phyloP scores from a whole-genome alignment of 306 rosid genomes.

The Rosa persica region DNA sequence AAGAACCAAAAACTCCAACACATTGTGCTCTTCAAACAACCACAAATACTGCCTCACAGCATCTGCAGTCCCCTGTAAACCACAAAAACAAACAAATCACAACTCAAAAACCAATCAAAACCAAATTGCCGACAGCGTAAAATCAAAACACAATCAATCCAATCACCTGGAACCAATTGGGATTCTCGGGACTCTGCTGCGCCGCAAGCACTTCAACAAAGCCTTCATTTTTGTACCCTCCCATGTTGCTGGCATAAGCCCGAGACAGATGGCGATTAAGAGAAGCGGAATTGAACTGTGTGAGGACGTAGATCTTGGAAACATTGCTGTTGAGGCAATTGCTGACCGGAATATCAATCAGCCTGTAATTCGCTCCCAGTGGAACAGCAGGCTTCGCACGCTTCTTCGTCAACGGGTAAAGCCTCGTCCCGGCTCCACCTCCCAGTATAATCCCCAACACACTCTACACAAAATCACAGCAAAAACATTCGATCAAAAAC shows the following conservation, averaged over 20 bases:
- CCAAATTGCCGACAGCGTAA: neutral
- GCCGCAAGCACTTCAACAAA: constrained; percentile 99
- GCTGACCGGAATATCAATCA: constrained; percentile 96
- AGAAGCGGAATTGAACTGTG: constrained; percentile 97
- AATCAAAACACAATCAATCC: neutral
- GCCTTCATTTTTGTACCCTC: constrained; percentile 94
- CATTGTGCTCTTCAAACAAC: constrained; percentile 96
- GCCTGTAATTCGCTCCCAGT: constrained; percentile 93
- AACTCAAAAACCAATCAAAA: neutral
- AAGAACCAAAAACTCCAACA: constrained; percentile 81
- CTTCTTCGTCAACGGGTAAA: constrained; percentile 95
- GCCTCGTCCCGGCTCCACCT: constrained; percentile 97
- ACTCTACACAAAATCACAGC: constrained; percentile 52
- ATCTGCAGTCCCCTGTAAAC: constrained; percentile 86
- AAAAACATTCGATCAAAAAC: constrained; percentile 4
- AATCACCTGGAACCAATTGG: constrained; percentile 97
- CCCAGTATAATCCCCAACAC: constrained; percentile 92
- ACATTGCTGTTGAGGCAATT: constrained; percentile 92
- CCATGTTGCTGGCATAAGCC: constrained; percentile 95
- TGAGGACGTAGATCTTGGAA: constrained; percentile 92
- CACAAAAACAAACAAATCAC: constrained; percentile 1
- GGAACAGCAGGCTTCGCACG: constrained; percentile 99
- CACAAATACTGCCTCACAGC: constrained; percentile 96
- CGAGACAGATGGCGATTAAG: constrained; percentile 96
- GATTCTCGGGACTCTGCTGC: constrained; percentile 99